Percentiles rank a stretch among this genome's conserved stretches.
These are phyloP conservation scores for Phytophthora sansomeana DNA, from an alignment of 352 stramenopile genomes.

Conservation along the genomic window DNA sequence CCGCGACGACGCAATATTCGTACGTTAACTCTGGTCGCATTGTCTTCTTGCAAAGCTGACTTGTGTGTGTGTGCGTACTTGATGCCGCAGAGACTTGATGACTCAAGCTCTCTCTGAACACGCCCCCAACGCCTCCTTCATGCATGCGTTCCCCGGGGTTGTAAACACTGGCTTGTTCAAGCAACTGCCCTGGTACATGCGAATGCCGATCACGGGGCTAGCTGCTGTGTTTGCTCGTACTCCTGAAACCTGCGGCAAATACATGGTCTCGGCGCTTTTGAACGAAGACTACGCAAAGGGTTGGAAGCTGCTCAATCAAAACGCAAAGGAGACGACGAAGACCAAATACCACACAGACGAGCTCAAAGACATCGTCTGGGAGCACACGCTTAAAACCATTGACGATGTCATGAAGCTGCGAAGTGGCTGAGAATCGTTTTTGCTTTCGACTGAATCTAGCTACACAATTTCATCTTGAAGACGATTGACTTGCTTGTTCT, in stretches of 20 bases:
- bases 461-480: no score
- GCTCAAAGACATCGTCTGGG: conserved; percentile 30
- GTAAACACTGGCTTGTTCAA: conserved; percentile 25
- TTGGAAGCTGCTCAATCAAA: conserved; percentile 34
- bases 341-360: conserved; percentile 36
- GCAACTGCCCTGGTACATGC: conserved; percentile 18
- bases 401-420: conserved; percentile 30
- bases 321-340: conserved; percentile 16
- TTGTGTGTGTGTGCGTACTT: not conserved
- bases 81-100: conserved; percentile 28
- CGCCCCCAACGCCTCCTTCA: conserved; percentile 27
- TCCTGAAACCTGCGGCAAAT: conserved; percentile 25
- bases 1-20: conserved; percentile 35
- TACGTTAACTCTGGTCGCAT: conserved; percentile 11
- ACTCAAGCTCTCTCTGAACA: conserved; percentile 29
- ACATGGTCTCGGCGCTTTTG: conserved; percentile 26
- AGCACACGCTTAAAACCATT: conserved; percentile 24
- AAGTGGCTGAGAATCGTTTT: not conserved
- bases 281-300: conserved; percentile 29
- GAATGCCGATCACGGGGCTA: conserved; percentile 9
- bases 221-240: conserved; percentile 19
- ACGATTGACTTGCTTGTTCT: no score
- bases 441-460: no score
- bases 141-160: conserved; percentile 28
- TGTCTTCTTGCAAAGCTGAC: not conserved